Percentiles rank a stretch among this genome's conserved stretches.
Conservation (phyloP, 768 basidiomycete genomes). For the Paxillus involutus region DNA sequence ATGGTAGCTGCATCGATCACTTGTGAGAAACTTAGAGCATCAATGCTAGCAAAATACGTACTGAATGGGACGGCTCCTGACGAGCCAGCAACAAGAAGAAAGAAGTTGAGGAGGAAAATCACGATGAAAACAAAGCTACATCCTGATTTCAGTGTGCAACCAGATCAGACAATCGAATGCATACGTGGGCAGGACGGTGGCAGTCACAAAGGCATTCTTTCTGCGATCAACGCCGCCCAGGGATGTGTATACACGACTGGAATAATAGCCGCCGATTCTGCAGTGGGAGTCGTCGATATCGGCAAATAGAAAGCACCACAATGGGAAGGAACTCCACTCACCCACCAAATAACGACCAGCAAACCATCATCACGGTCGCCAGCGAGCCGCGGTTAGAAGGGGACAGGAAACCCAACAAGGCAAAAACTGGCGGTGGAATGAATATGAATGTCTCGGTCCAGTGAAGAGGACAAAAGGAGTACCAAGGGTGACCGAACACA, state of each 20-base stretch:
- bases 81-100: constrained; percentile 80
- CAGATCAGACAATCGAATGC: constrained; percentile 21
- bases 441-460: constrained; percentile 4
- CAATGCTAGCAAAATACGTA: constrained; percentile 26
- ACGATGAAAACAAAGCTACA: constrained; percentile 75
- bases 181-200: constrained; percentile 85
- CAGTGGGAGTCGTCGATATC: neutral
- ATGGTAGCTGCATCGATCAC: constrained; percentile 60
- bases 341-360: constrained; percentile 93
- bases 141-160: constrained; percentile 6
- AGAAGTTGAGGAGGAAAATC: constrained; percentile 89
- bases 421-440: constrained; percentile 62
- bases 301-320: neutral
- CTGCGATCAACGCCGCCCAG: constrained; percentile 70
- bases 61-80: constrained; percentile 98
- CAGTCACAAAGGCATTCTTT: constrained; percentile 85
- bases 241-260: constrained; percentile 77
- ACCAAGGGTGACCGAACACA: constrained; percentile 89
- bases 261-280: constrained; percentile 88
- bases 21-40: neutral
- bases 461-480: constrained; percentile 7
- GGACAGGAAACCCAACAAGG: constrained; percentile 88
- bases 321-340: constrained; percentile 27
- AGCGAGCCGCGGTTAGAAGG: constrained; percentile 95
- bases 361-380: constrained; percentile 65